Evolutionary conservation across 148 eudicot species (phyloP).

Genomic region (Tetragonia tetragonoides): DNA sequence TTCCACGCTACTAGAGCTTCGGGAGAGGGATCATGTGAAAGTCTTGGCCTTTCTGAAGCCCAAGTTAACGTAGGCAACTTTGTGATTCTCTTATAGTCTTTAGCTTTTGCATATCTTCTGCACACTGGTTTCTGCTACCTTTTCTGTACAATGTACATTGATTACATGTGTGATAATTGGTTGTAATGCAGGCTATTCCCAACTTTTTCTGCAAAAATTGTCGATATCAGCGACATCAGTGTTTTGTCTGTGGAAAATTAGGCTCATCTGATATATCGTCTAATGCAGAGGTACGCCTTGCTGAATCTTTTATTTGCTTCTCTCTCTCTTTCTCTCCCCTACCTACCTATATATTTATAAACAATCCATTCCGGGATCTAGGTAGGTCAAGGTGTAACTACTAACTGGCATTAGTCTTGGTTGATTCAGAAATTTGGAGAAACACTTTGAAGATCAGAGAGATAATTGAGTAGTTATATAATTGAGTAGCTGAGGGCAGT

Average conservation of each 20-base stretch:
- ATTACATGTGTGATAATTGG: not conserved
- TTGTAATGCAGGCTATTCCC: conserved; percentile 50
- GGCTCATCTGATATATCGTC: conserved; percentile 64
- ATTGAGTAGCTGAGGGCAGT: too few species aligned
- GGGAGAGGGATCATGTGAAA: conserved; percentile 55
- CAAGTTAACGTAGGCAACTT: conserved; percentile 51
- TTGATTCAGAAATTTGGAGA: too few species aligned
- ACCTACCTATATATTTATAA: too few species aligned
- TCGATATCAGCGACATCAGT: conserved; percentile 67
- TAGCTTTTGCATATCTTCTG: conserved; percentile 8
- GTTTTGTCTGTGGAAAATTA: conserved; percentile 67
- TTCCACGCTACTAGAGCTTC: conserved; percentile 62
- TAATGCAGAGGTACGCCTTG: conserved; percentile 52
- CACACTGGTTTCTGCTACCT: not conserved
- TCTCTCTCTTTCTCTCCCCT: too few species aligned
- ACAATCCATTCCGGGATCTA: too few species aligned
- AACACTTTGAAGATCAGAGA: too few species aligned
- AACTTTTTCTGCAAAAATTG: conserved; percentile 70
- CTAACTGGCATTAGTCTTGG: too few species aligned
- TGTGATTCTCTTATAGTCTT: not conserved
- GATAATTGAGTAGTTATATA: too few species aligned
- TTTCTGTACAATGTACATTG: conserved; percentile 16
- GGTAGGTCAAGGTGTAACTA: too few species aligned
- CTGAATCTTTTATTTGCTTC: not conserved
- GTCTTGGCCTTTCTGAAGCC: conserved; percentile 51